These are phyloP conservation scores for Fonsecaea pedrosoi DNA, from an alignment of 2,329 filamentous ascomycete genomes.

Conservation along the genomic window DNA sequence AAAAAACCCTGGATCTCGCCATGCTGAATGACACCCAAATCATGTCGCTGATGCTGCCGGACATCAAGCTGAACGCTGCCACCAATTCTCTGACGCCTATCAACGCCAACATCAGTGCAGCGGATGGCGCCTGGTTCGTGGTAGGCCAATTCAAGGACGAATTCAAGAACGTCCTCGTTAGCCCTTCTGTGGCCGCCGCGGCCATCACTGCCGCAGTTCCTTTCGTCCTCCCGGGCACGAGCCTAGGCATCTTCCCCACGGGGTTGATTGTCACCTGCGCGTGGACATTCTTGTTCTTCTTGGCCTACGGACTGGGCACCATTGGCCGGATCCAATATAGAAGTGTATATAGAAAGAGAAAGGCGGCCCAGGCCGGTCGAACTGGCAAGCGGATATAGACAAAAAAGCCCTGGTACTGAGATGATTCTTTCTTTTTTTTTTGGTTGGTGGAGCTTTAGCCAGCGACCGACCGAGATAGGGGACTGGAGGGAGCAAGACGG, in stretches of 20 bases:
- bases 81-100: slow-evolving; percentile 34
- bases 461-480: background rate
- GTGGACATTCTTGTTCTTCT: slow-evolving; percentile 45
- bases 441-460: background rate
- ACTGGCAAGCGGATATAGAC: slow-evolving; percentile 36
- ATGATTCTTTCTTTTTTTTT: background rate
- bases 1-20: slow-evolving; percentile 39
- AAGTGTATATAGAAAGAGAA: slow-evolving; percentile 44
- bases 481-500: background rate
- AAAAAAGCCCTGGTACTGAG: slow-evolving; percentile 4
- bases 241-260: slow-evolving; percentile 44
- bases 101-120: slow-evolving; percentile 43
- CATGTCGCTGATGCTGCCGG: slow-evolving; percentile 45
- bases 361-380: slow-evolving; percentile 31
- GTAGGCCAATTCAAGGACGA: slow-evolving; percentile 43
- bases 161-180: slow-evolving; percentile 37
- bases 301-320: slow-evolving; percentile 46
- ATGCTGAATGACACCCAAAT: slow-evolving; percentile 44
- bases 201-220: slow-evolving; percentile 40
- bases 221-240: slow-evolving; percentile 46
- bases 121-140: slow-evolving; percentile 48
- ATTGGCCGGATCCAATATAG: slow-evolving; percentile 45
- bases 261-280: slow-evolving; percentile 45
- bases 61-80: slow-evolving; percentile 44
- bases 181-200: slow-evolving; percentile 36